Evolutionary conservation across 2,329 filamentous ascomycete species (phyloP), one percentile per base, ranked within the genome.

Genomic region (Microsporum audouinii): DNA sequence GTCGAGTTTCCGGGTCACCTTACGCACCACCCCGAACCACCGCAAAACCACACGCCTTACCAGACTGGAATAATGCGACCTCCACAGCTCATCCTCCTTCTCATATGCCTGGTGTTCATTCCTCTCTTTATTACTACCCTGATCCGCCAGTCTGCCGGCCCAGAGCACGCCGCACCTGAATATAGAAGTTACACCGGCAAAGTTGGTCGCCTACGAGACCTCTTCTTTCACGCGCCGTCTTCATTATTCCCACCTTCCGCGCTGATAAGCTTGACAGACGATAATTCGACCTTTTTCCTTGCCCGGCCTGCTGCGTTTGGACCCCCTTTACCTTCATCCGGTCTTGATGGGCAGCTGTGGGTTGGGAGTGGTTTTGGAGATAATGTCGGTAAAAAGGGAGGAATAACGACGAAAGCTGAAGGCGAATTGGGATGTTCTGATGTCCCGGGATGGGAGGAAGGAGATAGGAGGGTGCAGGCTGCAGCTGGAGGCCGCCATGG

Each of bases 251-350:
- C 92, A 3, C 91, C 91, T 2, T 96, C 94, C 65, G 94, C 94
- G 56, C 88, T 95, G 69, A 96, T 99, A 72, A 96, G 89, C 73
- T 82, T 99, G 64, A 96, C 91, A 70, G 91, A 97, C 74, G 94
- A 99, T 75, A 99, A 99, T 75, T 96, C 90, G 67, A 99, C 94
- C 10, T 95, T 95, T 67, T 99, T 99, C 76, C 81, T 95, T 60
- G 91, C 94, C 49, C 83, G 94, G 57, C 94, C 94, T 63, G 94
- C 94, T 59, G 91, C 90, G 43, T 99, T 97, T 76, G 94, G 94
- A 0, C 90, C 94, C 3, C 77, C 83, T 43, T 77, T 99, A 43
- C 88, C 88, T 0, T 73, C 79, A 10, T 84, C 82, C 62, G 92
- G 94, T 31, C 76, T 97, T 65, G 95, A 89, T 70, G 91, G 91